Conservation (phyloP, 2,329 filamentous ascomycete species). For the Apiospora phragmitis region DNA sequence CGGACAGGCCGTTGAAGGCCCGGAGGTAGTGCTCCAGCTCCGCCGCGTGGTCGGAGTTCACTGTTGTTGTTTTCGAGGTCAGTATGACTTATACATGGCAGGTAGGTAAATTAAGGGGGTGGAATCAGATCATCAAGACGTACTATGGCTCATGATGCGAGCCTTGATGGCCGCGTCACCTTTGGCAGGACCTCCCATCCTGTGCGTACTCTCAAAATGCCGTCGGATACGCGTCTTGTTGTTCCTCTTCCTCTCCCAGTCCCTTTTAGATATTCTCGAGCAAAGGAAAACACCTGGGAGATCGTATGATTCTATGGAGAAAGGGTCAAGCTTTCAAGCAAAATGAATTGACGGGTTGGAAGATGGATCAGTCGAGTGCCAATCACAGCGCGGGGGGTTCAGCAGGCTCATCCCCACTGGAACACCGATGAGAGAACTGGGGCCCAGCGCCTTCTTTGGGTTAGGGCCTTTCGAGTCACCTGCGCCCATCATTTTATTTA, state of each 20-base stretch:
- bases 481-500: background rate
- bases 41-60: conserved; percentile 80
- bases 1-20: conserved; percentile 63
- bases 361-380: background rate
- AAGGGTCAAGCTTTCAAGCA: background rate
- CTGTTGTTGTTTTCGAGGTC: background rate
- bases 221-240: background rate
- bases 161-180: conserved; percentile 40
- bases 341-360: background rate
- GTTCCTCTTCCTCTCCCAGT: background rate
- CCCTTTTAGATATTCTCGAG: background rate
- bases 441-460: background rate
- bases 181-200: background rate
- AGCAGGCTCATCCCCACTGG: background rate
- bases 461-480: background rate
- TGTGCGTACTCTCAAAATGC: background rate
- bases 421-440: background rate
- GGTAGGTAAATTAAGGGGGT: background rate
- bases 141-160: conserved; percentile 71
- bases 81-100: background rate
- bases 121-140: background rate
- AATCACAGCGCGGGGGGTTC: background rate
- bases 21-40: conserved; percentile 79
- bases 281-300: background rate
- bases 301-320: background rate